A percentile compares a stretch with the other conserved stretches of the same genome.
Evolutionary conservation across 2,329 filamentous ascomycete genomes (phyloP).

Genomic region (Scleromitrula shiraiana): DNA sequence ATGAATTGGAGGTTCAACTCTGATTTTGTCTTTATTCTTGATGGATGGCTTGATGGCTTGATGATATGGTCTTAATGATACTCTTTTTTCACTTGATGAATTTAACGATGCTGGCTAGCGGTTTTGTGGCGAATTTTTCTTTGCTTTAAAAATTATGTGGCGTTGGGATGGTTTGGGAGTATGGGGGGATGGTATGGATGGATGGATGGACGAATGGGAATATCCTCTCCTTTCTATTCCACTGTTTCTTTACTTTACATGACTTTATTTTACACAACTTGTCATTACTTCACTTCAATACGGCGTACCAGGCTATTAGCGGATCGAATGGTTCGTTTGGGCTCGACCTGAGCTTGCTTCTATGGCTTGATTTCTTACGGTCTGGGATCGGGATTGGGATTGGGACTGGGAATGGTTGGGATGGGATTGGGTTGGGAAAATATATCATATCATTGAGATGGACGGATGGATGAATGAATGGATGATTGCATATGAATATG

Average conservation of each 20-base stretch:
- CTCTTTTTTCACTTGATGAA: not conserved
- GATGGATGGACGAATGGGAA: not conserved
- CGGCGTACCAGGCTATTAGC: too few relatives aligned
- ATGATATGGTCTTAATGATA: not conserved
- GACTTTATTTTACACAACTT: too few relatives aligned
- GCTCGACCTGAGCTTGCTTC: too few relatives aligned
- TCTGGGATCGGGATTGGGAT: too few relatives aligned
- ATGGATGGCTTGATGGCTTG: too few relatives aligned
- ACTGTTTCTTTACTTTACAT: not conserved
- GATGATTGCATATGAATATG: not conserved
- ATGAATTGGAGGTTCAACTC: slow-evolving; percentile 23
- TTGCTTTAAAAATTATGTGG: not conserved
- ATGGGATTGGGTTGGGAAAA: not conserved
- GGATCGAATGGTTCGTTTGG: too few relatives aligned
- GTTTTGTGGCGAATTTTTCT: too few relatives aligned
- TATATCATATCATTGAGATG: not conserved
- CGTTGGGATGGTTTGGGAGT: not conserved
- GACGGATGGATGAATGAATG: slow-evolving; percentile 4
- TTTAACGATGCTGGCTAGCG: too few relatives aligned
- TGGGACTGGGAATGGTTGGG: not conserved
- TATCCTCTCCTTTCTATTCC: too few relatives aligned
- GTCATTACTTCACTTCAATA: too few relatives aligned
- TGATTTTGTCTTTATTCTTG: slow-evolving; percentile 4
- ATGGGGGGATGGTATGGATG: not conserved
- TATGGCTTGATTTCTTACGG: too few relatives aligned